Evolutionary conservation across 169 alveolate genomes (phyloP), one percentile per base, ranked within the genome.

Genomic region (Eimeria falciformis): DNA sequence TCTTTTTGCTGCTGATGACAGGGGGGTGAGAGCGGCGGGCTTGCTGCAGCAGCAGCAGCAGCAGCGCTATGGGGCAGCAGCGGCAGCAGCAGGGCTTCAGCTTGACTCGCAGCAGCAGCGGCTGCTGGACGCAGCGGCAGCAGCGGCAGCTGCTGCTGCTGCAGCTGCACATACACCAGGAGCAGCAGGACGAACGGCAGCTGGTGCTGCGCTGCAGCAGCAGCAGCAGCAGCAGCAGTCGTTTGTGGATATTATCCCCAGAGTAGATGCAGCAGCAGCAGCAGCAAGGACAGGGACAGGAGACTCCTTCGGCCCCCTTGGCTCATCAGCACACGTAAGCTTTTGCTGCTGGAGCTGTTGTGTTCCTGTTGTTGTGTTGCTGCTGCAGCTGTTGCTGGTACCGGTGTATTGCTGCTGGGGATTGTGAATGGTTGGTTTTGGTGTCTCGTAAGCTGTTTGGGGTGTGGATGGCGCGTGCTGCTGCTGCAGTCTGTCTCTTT

Each of bases 21-120:
- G 81, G 37, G 91, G 91, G 21, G 69, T 66, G 17, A 37, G 68
- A 5, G 62, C 81, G 55, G 50, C 58, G 17, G 81, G 68, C 0
- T 71, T 66, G 77, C 55, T 46, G 50, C 93, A 37, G 58, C 93
- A 68, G 78, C 91, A 84, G 78, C 93, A 68, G 93, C 87, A n/a
- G 62, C 91, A 83, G 50, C 92, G 73, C 65, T 62, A 27, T 25
- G 40, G 45, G 65, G 33, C 47, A 40, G 53, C 53, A 1, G 33
- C 23, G 33, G 84, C 53, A 45, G 58, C 73, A 6, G 65, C 81
- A 23, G 62, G 62, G 69, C 84, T 29, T 6, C 92, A 45, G 46
- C 45, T 66, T 23, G 84, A 69, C 21, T 0, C 87, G 87, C 87
- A 77, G 69, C 87, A 77, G 87, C 69, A 50, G 68, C 69, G 37